Percentiles rank a stretch among this genome's conserved stretches.
These are phyloP conservation scores for Globisporangium ultimum DNA, from an alignment of 352 stramenopile genomes.

Conservation along the genomic window DNA sequence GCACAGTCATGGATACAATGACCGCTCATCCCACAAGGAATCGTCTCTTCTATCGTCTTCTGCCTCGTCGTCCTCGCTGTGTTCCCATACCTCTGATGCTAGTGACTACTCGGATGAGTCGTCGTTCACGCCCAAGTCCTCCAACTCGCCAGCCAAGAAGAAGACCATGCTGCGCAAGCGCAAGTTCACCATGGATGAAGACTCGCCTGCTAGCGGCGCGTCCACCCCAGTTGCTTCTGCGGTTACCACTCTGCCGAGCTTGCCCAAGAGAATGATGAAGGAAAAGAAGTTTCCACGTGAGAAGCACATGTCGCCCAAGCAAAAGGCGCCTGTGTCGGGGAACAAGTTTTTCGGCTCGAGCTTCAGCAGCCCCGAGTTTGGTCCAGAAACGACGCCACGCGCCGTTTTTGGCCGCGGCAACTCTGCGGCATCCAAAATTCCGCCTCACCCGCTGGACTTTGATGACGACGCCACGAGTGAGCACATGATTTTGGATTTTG, in stretches of 20 bases:
- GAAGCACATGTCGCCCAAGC: constrained; percentile 75
- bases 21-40: too few species aligned
- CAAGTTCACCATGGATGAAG: constrained; percentile 46
- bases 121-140: background rate
- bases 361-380: constrained; percentile 23
- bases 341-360: constrained; percentile 39
- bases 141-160: constrained; percentile 40
- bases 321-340: constrained; percentile 42
- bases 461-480: constrained; percentile 29
- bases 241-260: constrained; percentile 36
- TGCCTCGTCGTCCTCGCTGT: background rate
- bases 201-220: background rate
- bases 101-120: constrained; percentile 12
- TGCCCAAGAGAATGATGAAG: constrained; percentile 66
- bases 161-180: constrained; percentile 64
- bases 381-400: constrained; percentile 28
- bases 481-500: constrained; percentile 76
- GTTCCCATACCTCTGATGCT: constrained; percentile 11
- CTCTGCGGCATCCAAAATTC: constrained; percentile 6
- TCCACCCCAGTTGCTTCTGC: constrained; percentile 14
- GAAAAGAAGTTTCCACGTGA: constrained; percentile 55
- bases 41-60: background rate
- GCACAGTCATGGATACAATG: too few species aligned
- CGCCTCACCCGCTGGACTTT: constrained; percentile 56
- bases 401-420: constrained; percentile 29